A percentile compares a stretch with the other conserved stretches of the same genome.
Evolutionary conservation across 148 eudicot genomes (phyloP).

Genomic region (Amaranthus palmeri): DNA sequence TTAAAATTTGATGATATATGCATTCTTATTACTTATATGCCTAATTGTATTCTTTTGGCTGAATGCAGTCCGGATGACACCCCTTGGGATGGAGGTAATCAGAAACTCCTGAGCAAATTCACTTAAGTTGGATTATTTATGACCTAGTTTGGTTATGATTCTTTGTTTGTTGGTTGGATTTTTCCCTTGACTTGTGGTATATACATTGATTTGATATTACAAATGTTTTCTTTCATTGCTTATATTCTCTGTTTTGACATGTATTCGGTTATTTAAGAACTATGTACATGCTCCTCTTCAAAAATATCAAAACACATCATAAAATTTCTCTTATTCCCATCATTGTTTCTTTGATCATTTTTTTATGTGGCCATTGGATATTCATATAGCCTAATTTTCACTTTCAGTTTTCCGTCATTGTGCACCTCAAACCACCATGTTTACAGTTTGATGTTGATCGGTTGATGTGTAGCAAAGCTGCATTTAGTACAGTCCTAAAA

Average conservation of each 20-base stretch:
- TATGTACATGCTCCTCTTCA: too few species aligned
- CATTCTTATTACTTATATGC: background rate
- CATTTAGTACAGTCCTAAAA: too few species aligned
- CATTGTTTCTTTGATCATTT: too few species aligned
- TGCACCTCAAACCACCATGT: too few species aligned
- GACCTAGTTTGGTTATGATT: background rate
- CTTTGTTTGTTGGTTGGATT: background rate
- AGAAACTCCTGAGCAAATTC: constrained; percentile 6
- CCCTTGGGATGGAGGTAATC: constrained; percentile 73
- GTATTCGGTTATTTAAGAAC: background rate
- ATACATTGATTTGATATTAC: background rate
- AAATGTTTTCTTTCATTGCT: too few species aligned
- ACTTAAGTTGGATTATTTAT: background rate
- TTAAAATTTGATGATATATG: background rate
- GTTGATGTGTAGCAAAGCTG: too few species aligned
- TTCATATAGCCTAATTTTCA: too few species aligned
- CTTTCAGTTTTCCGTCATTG: too few species aligned
- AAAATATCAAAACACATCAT: too few species aligned
- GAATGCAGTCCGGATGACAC: constrained; percentile 70
- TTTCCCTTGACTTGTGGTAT: background rate
- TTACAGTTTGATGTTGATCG: too few species aligned
- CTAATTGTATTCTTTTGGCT: constrained; percentile 8
- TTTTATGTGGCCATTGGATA: too few species aligned
- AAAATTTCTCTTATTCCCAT: too few species aligned
- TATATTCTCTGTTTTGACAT: background rate